Evolutionary conservation across 1,284 basidiomycete genomes (phyloP).

Genomic region (Pulveroboletus ridleyi): DNA sequence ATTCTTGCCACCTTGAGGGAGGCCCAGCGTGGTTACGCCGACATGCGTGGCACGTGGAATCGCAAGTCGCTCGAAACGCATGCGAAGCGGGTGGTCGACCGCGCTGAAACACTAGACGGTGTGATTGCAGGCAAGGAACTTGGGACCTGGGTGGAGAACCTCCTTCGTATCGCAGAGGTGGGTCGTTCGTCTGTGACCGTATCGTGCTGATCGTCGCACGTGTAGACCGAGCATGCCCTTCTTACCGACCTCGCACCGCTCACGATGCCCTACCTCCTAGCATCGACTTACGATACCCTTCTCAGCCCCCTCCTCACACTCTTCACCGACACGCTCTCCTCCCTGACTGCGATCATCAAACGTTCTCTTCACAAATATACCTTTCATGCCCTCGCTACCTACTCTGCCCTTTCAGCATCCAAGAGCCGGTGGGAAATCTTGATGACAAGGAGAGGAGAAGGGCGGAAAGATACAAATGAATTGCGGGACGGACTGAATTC

Average conservation of each 20-base stretch:
- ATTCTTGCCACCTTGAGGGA: conserved; percentile 73
- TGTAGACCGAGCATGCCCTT: conserved; percentile 60
- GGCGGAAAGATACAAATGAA: conserved; percentile 64
- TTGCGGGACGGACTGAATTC: conserved; percentile 70
- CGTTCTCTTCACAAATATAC: conserved; percentile 85
- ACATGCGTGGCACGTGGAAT: conserved; percentile 82
- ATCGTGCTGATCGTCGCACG: background rate
- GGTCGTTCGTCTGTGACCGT: conserved; percentile 24
- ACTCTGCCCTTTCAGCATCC: conserved; percentile 57
- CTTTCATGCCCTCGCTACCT: conserved; percentile 79
- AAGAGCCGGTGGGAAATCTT: conserved; percentile 73
- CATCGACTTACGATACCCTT: conserved; percentile 63
- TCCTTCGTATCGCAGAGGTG: conserved; percentile 70
- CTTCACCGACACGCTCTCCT: conserved; percentile 65
- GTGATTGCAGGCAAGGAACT: conserved; percentile 71
- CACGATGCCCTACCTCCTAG: conserved; percentile 50
- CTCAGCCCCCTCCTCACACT: conserved; percentile 67
- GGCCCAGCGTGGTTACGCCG: conserved; percentile 80
- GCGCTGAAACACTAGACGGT: conserved; percentile 68
- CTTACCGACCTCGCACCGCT: conserved; percentile 69
- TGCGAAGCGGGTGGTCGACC: conserved; percentile 69
- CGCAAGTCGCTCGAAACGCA: conserved; percentile 74
- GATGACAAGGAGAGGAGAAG: conserved; percentile 49
- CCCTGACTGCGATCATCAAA: conserved; percentile 75
- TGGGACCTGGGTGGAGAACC: conserved; percentile 66